A percentile compares a stretch with the other conserved stretches of the same genome.
phyloP scores from a whole-genome alignment of 768 basidiomycete genomes.

The Mycena maculata region DNA sequence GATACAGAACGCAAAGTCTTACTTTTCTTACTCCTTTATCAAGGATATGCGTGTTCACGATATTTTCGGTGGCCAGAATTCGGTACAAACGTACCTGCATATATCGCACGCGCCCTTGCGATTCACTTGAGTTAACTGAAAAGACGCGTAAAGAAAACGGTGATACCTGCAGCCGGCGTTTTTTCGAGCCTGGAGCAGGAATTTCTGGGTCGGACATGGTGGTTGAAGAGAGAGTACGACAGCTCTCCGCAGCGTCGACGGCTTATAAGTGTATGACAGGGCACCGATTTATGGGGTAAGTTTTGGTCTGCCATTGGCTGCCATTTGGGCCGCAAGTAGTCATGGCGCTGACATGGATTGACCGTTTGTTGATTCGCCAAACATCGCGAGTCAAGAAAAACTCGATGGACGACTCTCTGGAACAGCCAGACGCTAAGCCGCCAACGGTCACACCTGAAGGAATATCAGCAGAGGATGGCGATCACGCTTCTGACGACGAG shows the following conservation, averaged over 20 bases:
- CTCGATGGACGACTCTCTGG: conserved; percentile 73
- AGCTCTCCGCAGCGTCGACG: neutral
- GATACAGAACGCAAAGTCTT: neutral
- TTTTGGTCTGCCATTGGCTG: no score
- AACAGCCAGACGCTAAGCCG: conserved; percentile 50
- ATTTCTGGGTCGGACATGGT: conserved; percentile 21
- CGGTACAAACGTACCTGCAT: conserved; percentile 11
- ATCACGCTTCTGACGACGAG: conserved; percentile 72
- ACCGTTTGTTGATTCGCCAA: neutral
- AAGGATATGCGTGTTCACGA: neutral
- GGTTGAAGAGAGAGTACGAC: neutral
- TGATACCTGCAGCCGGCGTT: conserved; percentile 31
- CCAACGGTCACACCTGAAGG: conserved; percentile 43
- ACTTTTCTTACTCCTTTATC: conserved; percentile 32
- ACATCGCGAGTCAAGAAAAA: conserved; percentile 18
- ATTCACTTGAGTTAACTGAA: neutral
- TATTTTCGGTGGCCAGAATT: neutral
- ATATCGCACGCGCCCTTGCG: conserved; percentile 32
- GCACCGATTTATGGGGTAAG: no score
- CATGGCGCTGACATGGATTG: neutral
- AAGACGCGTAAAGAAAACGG: neutral
- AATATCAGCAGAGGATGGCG: conserved; percentile 52
- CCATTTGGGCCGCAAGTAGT: no score
- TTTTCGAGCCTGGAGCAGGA: conserved; percentile 29
- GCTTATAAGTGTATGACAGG: no score